Evolutionary conservation across 495 filamentous ascomycete species (phyloP).

Genomic region (Penicillium canariense): DNA sequence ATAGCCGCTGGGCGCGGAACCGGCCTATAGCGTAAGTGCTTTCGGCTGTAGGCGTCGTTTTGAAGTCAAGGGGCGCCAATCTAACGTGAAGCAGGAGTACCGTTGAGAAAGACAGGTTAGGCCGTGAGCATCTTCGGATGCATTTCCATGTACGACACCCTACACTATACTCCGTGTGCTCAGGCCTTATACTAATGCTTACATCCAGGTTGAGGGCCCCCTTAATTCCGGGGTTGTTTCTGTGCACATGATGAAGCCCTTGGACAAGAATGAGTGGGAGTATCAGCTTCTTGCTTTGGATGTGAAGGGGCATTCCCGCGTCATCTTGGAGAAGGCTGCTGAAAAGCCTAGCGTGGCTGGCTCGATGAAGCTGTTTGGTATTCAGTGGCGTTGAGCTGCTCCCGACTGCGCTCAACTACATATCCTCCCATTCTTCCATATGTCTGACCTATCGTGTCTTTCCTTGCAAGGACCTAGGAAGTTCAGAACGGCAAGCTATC

Average conservation of each 20-base stretch:
- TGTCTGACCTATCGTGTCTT: background rate
- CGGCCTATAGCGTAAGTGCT: constrained; percentile 75
- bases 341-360: constrained; percentile 39
- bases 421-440: background rate
- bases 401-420: background rate
- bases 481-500: background rate
- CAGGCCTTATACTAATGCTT: constrained; percentile 7
- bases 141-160: constrained; percentile 71
- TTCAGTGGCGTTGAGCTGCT: constrained; percentile 47
- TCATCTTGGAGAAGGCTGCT: constrained; percentile 48
- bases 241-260: constrained; percentile 70
- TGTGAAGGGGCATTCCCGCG: constrained; percentile 56
- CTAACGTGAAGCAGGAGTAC: constrained; percentile 50
- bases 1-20: constrained; percentile 79
- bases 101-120: constrained; percentile 64
- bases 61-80: background rate
- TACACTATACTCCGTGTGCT: background rate
- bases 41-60: background rate
- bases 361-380: constrained; percentile 49
- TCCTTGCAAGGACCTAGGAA: background rate
- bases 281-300: constrained; percentile 82
- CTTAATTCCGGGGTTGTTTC: constrained; percentile 69
- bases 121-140: constrained; percentile 80
- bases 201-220: constrained; percentile 73
- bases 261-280: constrained; percentile 64